Evolutionary conservation across 805 yeast genomes (phyloP).

Genomic region (Candida xiaguanensis): DNA sequence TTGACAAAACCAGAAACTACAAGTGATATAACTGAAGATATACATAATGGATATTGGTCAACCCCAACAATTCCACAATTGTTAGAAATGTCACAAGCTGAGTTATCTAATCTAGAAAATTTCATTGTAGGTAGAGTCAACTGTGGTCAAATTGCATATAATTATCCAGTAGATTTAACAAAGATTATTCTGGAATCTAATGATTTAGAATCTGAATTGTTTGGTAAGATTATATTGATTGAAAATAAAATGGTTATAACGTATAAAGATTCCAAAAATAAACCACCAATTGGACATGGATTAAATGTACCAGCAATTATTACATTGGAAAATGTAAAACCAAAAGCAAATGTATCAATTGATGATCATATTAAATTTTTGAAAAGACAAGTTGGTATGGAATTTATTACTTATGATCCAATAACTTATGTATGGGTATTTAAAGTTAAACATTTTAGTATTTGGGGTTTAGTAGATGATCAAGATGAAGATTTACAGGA

Average conservation of each 20-base stretch:
- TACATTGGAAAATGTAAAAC: constrained; percentile 59
- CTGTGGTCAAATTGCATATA: constrained; percentile 64
- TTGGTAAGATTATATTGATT: constrained; percentile 35
- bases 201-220: constrained; percentile 39
- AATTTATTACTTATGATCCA: constrained; percentile 76
- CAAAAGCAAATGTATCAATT: constrained; percentile 42
- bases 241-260: constrained; percentile 54
- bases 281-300: constrained; percentile 66
- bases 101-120: constrained; percentile 53
- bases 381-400: constrained; percentile 61
- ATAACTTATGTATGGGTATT: constrained; percentile 73
- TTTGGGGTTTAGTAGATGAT: constrained; percentile 73
- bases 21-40: constrained; percentile 10
- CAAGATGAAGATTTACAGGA: constrained; percentile 29
- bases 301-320: constrained; percentile 75
- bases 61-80: constrained; percentile 59
- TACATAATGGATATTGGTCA: constrained; percentile 61
- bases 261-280: constrained; percentile 49
- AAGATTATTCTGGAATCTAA: constrained; percentile 36
- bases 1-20: constrained; percentile 9
- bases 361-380: constrained; percentile 48
- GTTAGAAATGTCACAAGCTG: constrained; percentile 37
- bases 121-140: constrained; percentile 69
- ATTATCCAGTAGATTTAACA: constrained; percentile 65
- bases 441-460: constrained; percentile 85